These are phyloP conservation scores for Yueomyces sp. DNA, from an alignment of 805 yeast species.

Conservation along the genomic window DNA sequence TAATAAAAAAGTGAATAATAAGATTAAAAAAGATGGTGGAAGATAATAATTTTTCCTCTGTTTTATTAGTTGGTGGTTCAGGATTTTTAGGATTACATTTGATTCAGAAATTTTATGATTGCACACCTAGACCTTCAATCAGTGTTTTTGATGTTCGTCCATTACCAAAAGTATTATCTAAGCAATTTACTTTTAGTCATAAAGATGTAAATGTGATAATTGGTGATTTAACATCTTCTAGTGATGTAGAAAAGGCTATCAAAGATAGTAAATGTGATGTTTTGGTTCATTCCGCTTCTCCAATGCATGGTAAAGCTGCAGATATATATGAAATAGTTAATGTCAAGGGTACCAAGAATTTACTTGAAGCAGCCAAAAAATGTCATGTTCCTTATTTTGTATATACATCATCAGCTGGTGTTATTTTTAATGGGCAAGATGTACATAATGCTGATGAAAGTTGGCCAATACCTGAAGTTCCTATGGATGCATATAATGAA, in stretches of 20 bases:
- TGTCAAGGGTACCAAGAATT: conserved; percentile 73
- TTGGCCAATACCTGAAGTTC: conserved; percentile 82
- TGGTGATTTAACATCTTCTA: conserved; percentile 74
- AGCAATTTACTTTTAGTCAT: conserved; percentile 62
- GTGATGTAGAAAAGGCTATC: conserved; percentile 56
- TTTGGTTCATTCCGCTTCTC: conserved; percentile 92
- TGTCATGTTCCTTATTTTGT: conserved; percentile 50
- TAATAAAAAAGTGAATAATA: too few relatives aligned
- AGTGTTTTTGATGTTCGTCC: conserved; percentile 89
- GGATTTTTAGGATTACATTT: conserved; percentile 91
- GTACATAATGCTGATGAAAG: conserved; percentile 84
- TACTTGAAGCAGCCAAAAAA: conserved; percentile 49
- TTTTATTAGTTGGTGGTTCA: conserved; percentile 86
- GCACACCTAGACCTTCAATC: conserved; percentile 54
- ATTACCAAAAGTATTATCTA: conserved; percentile 50
- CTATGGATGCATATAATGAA: conserved; percentile 95
- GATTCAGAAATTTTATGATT: conserved; percentile 66
- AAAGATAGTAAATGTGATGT: conserved; percentile 47
- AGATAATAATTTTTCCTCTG: conserved; percentile 18
- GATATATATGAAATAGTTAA: conserved; percentile 80
- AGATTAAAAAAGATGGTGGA: too few relatives aligned
- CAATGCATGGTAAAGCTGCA: conserved; percentile 79
- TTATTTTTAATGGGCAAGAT: conserved; percentile 90
- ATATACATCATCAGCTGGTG: conserved; percentile 96
- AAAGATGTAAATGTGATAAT: conserved; percentile 43